Conservation (phyloP, 306 rosid species). For the Trifolium subterraneum region DNA sequence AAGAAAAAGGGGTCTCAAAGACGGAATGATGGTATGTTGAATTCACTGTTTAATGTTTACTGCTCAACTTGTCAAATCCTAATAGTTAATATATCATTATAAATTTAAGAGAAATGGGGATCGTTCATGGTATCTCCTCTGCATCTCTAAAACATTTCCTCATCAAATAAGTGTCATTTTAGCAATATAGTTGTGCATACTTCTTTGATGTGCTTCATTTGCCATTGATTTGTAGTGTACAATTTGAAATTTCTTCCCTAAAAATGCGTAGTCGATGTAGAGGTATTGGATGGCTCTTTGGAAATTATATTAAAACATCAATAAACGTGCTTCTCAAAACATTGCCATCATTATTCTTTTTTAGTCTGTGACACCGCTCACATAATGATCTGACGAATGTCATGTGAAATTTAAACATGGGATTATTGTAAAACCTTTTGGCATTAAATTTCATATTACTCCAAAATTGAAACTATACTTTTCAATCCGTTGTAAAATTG, state of each 20-base stretch:
- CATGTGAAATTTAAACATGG: constrained; percentile 12
- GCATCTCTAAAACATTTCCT: background rate
- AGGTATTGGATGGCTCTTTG: background rate
- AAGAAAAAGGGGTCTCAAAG: constrained; percentile 63
- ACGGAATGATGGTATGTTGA: constrained; percentile 56
- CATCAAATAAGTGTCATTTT: constrained; percentile 4
- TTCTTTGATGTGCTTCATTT: constrained; percentile 12
- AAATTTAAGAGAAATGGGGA: constrained; percentile 32
- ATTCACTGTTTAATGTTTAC: constrained; percentile 24
- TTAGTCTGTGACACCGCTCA: constrained; percentile 3
- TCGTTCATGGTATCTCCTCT: constrained; percentile 20
- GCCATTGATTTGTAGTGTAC: background rate
- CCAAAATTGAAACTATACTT: background rate
- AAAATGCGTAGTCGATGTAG: background rate
- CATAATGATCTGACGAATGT: constrained; percentile 3
- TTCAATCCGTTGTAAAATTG: background rate
- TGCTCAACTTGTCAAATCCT: constrained; percentile 13
- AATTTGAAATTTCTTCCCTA: background rate
- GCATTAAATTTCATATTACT: background rate
- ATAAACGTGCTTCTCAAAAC: background rate
- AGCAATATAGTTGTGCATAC: constrained; percentile 8
- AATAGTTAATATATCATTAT: constrained; percentile 22
- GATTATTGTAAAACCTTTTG: constrained; percentile 30
- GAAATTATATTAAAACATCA: background rate
- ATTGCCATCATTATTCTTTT: background rate